Conservation (phyloP, 805 yeast genomes). For the Wilhelminamyces savonicus region DNA sequence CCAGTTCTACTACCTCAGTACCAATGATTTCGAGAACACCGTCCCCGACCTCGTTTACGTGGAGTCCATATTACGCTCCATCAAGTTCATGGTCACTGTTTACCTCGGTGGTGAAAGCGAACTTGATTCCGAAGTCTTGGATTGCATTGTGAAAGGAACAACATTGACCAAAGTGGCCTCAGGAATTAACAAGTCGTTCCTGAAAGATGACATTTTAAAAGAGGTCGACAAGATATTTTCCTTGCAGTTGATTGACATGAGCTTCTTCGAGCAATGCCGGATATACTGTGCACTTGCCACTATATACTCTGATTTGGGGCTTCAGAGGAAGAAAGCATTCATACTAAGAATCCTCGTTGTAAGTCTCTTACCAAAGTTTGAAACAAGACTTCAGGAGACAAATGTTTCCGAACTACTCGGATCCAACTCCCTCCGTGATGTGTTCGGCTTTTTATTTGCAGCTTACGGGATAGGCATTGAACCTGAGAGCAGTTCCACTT, state of each 20-base stretch:
- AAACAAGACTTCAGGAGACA: slow-evolving; percentile 2
- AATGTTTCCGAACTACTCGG: background rate
- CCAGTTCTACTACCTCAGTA: slow-evolving; percentile 36
- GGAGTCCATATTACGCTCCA: slow-evolving; percentile 60
- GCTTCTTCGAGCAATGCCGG: slow-evolving; percentile 46
- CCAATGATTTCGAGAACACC: slow-evolving; percentile 57
- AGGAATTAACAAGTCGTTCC: slow-evolving; percentile 12
- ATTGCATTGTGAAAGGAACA: slow-evolving; percentile 38
- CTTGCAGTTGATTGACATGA: slow-evolving; percentile 28
- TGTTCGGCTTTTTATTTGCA: slow-evolving; percentile 44
- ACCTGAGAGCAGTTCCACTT: slow-evolving; percentile 18
- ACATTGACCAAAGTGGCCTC: slow-evolving; percentile 12
- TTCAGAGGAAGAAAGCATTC: slow-evolving; percentile 63
- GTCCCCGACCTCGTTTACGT: slow-evolving; percentile 79
- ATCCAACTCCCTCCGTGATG: slow-evolving; percentile 19
- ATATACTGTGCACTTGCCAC: slow-evolving; percentile 63
- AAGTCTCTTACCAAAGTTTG: slow-evolving; percentile 38
- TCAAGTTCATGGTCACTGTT: slow-evolving; percentile 52
- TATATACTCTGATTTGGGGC: slow-evolving; percentile 54
- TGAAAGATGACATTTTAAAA: slow-evolving; percentile 35
- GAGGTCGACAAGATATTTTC: slow-evolving; percentile 31
- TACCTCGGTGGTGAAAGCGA: slow-evolving; percentile 39
- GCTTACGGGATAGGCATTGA: slow-evolving; percentile 48
- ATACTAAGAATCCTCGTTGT: slow-evolving; percentile 60
- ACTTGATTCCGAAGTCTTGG: slow-evolving; percentile 35